phyloP scores from a whole-genome alignment of 2,329 filamentous ascomycete genomes.

The Nemania abortiva region DNA sequence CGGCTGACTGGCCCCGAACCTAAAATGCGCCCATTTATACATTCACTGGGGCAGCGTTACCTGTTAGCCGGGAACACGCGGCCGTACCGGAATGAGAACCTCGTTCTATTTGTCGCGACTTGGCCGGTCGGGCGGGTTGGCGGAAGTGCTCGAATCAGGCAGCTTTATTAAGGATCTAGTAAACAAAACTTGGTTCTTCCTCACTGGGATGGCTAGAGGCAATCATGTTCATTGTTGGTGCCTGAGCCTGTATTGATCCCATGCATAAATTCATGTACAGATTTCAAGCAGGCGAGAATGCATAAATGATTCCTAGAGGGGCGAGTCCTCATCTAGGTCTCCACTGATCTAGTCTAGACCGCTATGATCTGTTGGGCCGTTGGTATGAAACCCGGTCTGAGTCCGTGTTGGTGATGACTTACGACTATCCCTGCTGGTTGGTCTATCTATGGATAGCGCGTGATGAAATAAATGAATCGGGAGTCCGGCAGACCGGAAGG shows the following conservation, averaged over 20 bases:
- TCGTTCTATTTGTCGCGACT: neutral
- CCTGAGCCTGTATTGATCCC: neutral
- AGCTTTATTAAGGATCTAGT: neutral
- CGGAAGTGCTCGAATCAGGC: conserved; percentile 4
- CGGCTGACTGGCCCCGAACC: neutral
- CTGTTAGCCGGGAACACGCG: neutral
- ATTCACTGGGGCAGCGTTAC: neutral
- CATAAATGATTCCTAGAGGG: neutral
- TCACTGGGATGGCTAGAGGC: neutral
- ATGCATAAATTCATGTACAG: neutral
- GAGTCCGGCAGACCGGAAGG: neutral
- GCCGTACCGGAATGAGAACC: neutral
- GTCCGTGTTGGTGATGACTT: neutral
- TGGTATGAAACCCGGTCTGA: neutral
- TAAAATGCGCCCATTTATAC: conserved; percentile 9
- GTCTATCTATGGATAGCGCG: neutral
- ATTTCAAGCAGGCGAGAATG: conserved; percentile 1
- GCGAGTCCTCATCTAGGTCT: neutral
- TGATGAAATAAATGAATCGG: neutral
- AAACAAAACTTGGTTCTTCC: neutral
- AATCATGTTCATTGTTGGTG: neutral
- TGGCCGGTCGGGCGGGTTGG: neutral
- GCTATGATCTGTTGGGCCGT: neutral
- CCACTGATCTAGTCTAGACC: neutral
- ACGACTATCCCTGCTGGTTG: neutral